Evolutionary conservation across 2,329 filamentous ascomycete genomes (phyloP).

Genomic region (Cordyceps cicadae): DNA sequence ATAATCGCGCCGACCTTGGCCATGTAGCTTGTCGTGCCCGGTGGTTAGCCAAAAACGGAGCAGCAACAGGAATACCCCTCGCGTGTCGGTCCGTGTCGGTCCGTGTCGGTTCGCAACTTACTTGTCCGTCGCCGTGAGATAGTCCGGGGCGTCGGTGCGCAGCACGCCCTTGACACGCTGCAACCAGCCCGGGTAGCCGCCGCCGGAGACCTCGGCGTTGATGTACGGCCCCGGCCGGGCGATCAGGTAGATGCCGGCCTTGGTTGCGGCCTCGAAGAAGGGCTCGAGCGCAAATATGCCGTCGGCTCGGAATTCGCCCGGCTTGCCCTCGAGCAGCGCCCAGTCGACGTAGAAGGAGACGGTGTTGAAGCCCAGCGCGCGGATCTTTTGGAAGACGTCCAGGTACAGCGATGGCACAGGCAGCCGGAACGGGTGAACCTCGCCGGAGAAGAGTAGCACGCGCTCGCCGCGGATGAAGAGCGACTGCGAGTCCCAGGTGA

Average conservation of each 20-base stretch:
- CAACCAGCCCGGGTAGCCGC: conserved; percentile 75
- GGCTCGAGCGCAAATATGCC: conserved; percentile 65
- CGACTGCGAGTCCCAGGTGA: conserved; percentile 67
- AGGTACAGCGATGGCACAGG: conserved; percentile 45
- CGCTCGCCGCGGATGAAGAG: conserved; percentile 62
- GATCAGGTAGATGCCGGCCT: conserved; percentile 69
- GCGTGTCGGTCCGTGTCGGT: too few species aligned
- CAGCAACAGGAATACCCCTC: background rate
- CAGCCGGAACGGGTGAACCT: conserved; percentile 59
- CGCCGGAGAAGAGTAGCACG: conserved; percentile 63
- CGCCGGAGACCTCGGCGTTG: conserved; percentile 68
- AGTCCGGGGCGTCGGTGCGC: conserved; percentile 54
- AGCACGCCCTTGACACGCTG: conserved; percentile 57
- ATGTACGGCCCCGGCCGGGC: conserved; percentile 67
- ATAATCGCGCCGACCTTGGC: conserved; percentile 56
- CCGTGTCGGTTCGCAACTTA: conserved; percentile 25
- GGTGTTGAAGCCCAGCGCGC: conserved; percentile 68
- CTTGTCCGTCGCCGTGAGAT: conserved; percentile 58
- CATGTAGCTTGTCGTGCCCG: conserved; percentile 43
- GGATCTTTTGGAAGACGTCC: conserved; percentile 76
- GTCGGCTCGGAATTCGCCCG: conserved; percentile 59
- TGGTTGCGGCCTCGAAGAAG: conserved; percentile 66
- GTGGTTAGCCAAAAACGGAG: background rate
- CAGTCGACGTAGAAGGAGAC: conserved; percentile 76
- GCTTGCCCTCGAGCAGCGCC: conserved; percentile 68